Conservation (phyloP, 1,139 yeast species). For the Protomyces pachydermus region DNA sequence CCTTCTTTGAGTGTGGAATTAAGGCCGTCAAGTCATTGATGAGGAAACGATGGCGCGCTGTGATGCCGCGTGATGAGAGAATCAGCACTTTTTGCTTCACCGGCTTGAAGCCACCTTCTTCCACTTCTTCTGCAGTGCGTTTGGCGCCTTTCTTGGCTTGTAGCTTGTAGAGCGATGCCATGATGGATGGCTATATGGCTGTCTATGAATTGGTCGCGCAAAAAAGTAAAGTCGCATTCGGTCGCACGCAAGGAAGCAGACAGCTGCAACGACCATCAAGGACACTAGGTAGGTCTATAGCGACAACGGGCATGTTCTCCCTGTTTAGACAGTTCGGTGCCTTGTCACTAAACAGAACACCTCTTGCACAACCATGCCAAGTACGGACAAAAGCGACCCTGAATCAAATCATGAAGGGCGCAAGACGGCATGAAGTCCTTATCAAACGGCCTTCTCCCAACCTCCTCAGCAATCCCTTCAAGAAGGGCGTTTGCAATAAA, state of each 20-base stretch:
- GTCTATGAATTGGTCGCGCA: not conserved
- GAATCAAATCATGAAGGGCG: conserved; percentile 33
- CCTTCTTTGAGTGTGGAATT: conserved; percentile 93
- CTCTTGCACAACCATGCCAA: not conserved
- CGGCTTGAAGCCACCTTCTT: conserved; percentile 39
- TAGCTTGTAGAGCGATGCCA: conserved; percentile 25
- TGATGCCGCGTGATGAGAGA: conserved; percentile 91
- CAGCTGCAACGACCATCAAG: not conserved
- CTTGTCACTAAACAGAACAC: not conserved
- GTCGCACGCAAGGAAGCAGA: not conserved
- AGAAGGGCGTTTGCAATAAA: conserved; percentile 29
- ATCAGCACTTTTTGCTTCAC: conserved; percentile 78
- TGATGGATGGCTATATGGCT: not conserved
- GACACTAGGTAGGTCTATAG: not conserved
- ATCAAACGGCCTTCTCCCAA: conserved; percentile 25
- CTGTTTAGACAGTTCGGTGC: not conserved
- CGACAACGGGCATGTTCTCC: not conserved
- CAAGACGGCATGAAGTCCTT: conserved; percentile 28
- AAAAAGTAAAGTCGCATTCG: not conserved
- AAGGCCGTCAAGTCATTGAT: conserved; percentile 72
- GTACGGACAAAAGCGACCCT: conserved; percentile 30
- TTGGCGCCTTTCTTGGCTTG: conserved; percentile 18
- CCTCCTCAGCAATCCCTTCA: conserved; percentile 28
- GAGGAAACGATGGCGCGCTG: conserved; percentile 78
- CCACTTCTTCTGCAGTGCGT: conserved; percentile 32